These are phyloP conservation scores for Acer campestre DNA, from an alignment of 345 rosid species.

Conservation along the genomic window DNA sequence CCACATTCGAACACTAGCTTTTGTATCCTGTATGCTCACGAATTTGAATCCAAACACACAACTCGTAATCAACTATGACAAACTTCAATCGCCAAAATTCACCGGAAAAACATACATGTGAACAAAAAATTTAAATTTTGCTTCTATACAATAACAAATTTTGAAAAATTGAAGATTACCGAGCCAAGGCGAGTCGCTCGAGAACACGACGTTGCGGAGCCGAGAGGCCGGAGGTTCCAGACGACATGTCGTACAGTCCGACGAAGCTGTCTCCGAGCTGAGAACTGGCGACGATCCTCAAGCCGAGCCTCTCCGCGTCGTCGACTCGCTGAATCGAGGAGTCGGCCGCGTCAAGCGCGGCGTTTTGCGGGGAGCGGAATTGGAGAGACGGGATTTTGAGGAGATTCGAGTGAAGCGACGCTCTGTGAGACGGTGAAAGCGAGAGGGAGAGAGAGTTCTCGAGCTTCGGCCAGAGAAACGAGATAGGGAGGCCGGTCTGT, in stretches of 20 bases:
- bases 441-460: slow-evolving; percentile 15
- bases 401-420: slow-evolving; percentile 58
- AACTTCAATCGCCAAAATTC: not conserved
- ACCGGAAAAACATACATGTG: not conserved
- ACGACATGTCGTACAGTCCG: slow-evolving; percentile 58
- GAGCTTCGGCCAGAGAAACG: slow-evolving; percentile 50
- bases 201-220: slow-evolving; percentile 61
- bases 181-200: slow-evolving; percentile 59
- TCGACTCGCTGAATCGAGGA: slow-evolving; percentile 49
- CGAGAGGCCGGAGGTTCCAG: slow-evolving; percentile 34
- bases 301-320: slow-evolving; percentile 48
- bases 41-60: not conserved
- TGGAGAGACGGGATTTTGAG: slow-evolving; percentile 54
- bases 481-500: slow-evolving; percentile 42
- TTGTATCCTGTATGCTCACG: not conserved
- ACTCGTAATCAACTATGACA: not conserved
- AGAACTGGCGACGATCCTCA: slow-evolving; percentile 56
- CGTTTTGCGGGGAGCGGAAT: slow-evolving; percentile 36
- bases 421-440: slow-evolving; percentile 33
- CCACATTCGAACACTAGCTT: not conserved
- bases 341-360: slow-evolving; percentile 29
- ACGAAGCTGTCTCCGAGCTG: slow-evolving; percentile 64
- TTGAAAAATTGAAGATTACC: slow-evolving; percentile 28
- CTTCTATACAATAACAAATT: not conserved
- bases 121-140: not conserved